Base-by-base conservation (phyloP, 129 eudicot genomes). In the Escallonia herrerae region DNA sequence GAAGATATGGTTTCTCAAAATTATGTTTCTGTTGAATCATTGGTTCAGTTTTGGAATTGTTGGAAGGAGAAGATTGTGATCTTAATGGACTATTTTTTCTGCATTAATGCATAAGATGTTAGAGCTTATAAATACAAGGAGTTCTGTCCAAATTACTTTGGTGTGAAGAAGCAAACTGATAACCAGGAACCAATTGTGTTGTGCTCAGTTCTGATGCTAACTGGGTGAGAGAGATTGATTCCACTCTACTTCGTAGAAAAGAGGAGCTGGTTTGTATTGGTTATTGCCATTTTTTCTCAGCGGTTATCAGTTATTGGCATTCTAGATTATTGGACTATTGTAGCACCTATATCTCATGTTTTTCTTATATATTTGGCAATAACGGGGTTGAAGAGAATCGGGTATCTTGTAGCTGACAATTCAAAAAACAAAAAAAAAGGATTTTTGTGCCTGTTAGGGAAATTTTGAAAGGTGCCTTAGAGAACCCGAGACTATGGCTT, bases 201-300 rank as follows among this genome's bases (percentile, higher is more conserved):
- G 43, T 75, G 57, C 50, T 73, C 62, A 59, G 55, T 33, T 70
- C 75, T 37, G 72, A 71, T 40, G 76, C 81, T 3, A 60, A 69
- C 22, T 84, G 90, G 90, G 58, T 84, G 49, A 68, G 42, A 67
- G 68, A 67, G 5, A 64, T 76, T 7, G 68, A 71, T 49, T 13
- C 49, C 43, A 47, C 69, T 9, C 72, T 45, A 38, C 6, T 68
- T 6, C 7, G 9, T 2, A 9, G 14, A 41, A 6, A 71, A 41
- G 41, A 10, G 57, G 62, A 76, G 47, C n/a, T 63, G 40, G 66
- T 52, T 22, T 22, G 7, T 10, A 38, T 72, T 45, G 79, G 68
- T 10, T 54, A 57, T 8, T 67, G 57, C 9, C 79, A 52, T 9
- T 71, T 76, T 57, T 63, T 58, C 2, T 60, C 70, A 9, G 72